Base-by-base conservation (phyloP, 768 basidiomycete species). In the Lactarius deliciosus region DNA sequence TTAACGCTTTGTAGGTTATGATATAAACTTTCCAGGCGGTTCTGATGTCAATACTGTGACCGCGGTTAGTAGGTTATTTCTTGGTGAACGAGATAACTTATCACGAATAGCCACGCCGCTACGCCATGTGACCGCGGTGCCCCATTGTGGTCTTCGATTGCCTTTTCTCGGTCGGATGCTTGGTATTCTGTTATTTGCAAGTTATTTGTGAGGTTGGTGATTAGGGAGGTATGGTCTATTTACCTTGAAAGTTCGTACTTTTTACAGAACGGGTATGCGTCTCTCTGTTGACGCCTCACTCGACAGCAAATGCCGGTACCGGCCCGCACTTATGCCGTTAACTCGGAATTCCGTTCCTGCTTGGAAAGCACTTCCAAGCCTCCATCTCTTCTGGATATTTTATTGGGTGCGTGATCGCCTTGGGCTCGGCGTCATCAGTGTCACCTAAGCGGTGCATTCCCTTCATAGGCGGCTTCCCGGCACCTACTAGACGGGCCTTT, bases 141-240 rank as follows among this genome's bases (percentile, higher is more conserved):
- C n/a, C 9, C 22, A 50, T 22, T 50, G n/a, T 41, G 16, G 22
- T 22, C 25, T 18, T n/a, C 30, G 56, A 53, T 58, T 56, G 56
- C 43, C 32, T 32, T 34, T 58, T 56, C 61, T 58, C 47, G 56
- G 18, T 40, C 61, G 61, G 65, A 61, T 28, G 38, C 20, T 38
- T 10, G n/a, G 45, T 22, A 10, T 30, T 50, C 11, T 4, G 50
- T 50, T n/a, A n/a, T n/a, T n/a, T n/a, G n/a, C n/a, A n/a, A n/a
- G n/a, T n/a, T 53, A 4, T 22, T 15, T 6, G 8, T 50, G 47
- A 50, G 22, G 47, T 8, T 2, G n/a, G 22, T 22, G 9, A 10
- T 13, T 22, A 11, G 22, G 47, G 13, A 8, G 50, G 22, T 7
- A 50, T 36, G 36, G 10, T 36, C 36, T 10, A 25, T 25, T 50